Base-by-base conservation (phyloP, 2,329 filamentous ascomycete genomes). In the Colletotrichum phormii region DNA sequence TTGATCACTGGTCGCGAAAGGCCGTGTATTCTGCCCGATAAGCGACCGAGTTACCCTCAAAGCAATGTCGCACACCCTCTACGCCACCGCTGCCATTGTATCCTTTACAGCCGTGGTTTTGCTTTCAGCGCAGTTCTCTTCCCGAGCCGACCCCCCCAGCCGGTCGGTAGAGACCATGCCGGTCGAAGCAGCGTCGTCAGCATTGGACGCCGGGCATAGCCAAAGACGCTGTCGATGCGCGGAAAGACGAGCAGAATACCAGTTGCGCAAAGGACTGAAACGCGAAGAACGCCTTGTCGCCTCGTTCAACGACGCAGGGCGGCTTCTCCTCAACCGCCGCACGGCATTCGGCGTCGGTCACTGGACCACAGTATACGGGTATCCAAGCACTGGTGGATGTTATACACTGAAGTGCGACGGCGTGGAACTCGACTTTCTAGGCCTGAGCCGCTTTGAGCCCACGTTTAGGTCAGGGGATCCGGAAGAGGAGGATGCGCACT, bases 401-500 rank as follows among this genome's bases (percentile, higher is more conserved):
- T 67, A 54, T 24, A 67, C 42, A 35, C 26, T 55, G 6, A 53
- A 54, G 55, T 75, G 73, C 53, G 72, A 71, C 37, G 73, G 73
- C n/a, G 67, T 73, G 57, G 71, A 75, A 63, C 67, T 72, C 49
- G 64, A 60, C 33, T 72, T 74, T 58, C 61, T 75, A 11, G 58
- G 70, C 26, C 67, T 74, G 59, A 5, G 66, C 53, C 64, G 67
- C 57, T 74, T 75, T 37, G 60, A 69, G 22, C 61, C 37, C 5
- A 61, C 64, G 13, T 64, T 69, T 33, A 71, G 71, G 58, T 72
- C 71, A 49, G 33, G 61, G 12, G 67, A 74, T 33, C 29, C 55
- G 49, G 64, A 49, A 7, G 67, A 49, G 24, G 74, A 75, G 64
- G 74, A 75, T 61, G 60, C 53, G 13, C 67, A 71, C 57, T 75